phyloP scores from a whole-genome alignment of 202 grass and related monocot genomes.

The Musa balbisiana region DNA sequence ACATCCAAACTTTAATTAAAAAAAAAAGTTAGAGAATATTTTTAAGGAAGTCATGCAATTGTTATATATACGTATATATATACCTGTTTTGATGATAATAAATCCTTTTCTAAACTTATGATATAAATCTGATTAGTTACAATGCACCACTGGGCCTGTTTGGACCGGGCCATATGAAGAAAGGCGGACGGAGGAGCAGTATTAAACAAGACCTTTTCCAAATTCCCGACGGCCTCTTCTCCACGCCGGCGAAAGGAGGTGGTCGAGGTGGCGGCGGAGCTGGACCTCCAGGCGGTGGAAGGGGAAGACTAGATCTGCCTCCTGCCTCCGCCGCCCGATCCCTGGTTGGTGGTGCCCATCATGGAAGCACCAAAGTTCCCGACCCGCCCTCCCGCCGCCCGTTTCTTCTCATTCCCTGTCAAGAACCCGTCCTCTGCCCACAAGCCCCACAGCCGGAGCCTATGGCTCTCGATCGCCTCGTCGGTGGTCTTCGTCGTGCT shows the following conservation, averaged over 20 bases:
- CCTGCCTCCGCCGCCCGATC: neutral
- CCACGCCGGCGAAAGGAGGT: neutral
- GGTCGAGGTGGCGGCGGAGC: neutral
- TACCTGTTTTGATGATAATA: too few relatives aligned
- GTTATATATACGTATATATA: too few relatives aligned
- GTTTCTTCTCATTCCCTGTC: neutral
- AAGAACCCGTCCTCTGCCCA: constrained; percentile 24
- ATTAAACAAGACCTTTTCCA: neutral
- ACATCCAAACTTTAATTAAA: too few relatives aligned
- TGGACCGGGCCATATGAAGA: too few relatives aligned
- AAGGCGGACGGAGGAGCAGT: too few relatives aligned
- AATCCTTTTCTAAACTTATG: too few relatives aligned
- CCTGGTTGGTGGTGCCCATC: neutral
- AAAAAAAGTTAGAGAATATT: too few relatives aligned
- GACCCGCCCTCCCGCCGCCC: constrained; percentile 19
- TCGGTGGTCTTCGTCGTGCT: constrained; percentile 23
- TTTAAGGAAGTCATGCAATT: too few relatives aligned
- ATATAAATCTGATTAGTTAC: too few relatives aligned
- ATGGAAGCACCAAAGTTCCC: constrained; percentile 30
- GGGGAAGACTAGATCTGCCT: neutral
- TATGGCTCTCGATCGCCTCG: constrained; percentile 32
- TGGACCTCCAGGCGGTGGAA: neutral
- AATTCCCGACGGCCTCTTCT: neutral
- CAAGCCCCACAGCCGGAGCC: constrained; percentile 35
- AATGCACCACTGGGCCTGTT: too few relatives aligned